Base-by-base conservation (phyloP, 768 basidiomycete species). In the Cantharellus anzutake region DNA sequence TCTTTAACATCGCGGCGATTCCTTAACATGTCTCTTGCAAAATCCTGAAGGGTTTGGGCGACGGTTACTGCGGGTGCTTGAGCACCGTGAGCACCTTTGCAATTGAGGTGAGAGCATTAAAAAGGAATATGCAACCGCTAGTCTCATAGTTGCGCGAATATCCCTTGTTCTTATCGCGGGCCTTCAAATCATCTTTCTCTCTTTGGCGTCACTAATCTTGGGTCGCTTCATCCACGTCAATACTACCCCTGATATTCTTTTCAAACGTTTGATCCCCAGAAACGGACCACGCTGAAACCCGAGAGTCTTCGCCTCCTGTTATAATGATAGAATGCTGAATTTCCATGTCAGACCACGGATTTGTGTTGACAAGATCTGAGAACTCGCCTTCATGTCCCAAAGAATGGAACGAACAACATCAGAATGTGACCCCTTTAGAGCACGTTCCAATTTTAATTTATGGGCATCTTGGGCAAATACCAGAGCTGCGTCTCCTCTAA, bases 31-130 rank as follows among this genome's bases (percentile, higher is more conserved):
- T 75, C 61, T 74, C 78, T 41, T 96, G 93, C 67, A 74, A 78
- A 35, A 73, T 89, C 20, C 70, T 97, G 48, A 83, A 87, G 67
- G 93, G 90, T 1, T 71, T 98, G 42, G 73, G 75, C 34, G 90
- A 97, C 68, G 96, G 96, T 4, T 97, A 90, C 67, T 97, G 93
- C 68, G 96, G 92, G 5, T 92, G 90, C 71, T 74, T 98, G 65
- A 93, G 85, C 1, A 99, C 96, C 1, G 78, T 99, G 65, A 90
- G 86, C 69, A 98, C 93, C 16, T 94, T 98, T 67, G 84, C 81
- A 1, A 82, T 82, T 4, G 96, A 99, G 68, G 68, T 87, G 29
- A 71, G 74, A 41, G 77, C 78, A 48, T 71, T 92, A 62, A 70
- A 73, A 50, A 29, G 20, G 20, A 29, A 29, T 29, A 29, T 29